These are phyloP conservation scores for Epichloe bromicola DNA, from an alignment of 2,329 filamentous ascomycete species.

Conservation along the genomic window DNA sequence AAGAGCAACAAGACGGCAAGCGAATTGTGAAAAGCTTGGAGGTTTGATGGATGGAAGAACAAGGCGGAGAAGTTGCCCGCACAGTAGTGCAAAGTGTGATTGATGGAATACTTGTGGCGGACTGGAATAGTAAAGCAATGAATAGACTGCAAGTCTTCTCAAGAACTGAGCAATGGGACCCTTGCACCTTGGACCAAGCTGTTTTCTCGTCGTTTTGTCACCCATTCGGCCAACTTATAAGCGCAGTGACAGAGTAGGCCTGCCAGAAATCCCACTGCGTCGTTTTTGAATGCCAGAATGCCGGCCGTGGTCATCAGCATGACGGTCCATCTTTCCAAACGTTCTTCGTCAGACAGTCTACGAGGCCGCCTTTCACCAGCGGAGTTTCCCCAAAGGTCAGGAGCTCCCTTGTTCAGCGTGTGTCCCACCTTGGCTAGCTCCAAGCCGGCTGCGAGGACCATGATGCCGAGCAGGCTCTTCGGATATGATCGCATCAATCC, in stretches of 20 bases:
- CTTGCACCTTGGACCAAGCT: slow-evolving; percentile 11
- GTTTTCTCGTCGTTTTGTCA: slow-evolving; percentile 24
- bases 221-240: slow-evolving; percentile 37
- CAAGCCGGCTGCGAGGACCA: slow-evolving; percentile 80
- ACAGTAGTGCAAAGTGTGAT: too few species aligned
- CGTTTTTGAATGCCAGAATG: slow-evolving; percentile 77
- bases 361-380: slow-evolving; percentile 34
- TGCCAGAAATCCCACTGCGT: slow-evolving; percentile 73
- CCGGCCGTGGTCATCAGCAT: slow-evolving; percentile 82
- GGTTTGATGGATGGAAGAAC: not conserved
- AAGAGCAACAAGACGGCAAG: not conserved
- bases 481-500: slow-evolving; percentile 61
- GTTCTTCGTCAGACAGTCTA: slow-evolving; percentile 51
- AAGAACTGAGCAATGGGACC: slow-evolving; percentile 17
- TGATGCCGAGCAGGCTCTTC: slow-evolving; percentile 63
- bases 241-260: slow-evolving; percentile 69
- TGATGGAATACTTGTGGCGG: not conserved
- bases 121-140: not conserved
- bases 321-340: slow-evolving; percentile 66
- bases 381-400: slow-evolving; percentile 46
- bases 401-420: slow-evolving; percentile 61
- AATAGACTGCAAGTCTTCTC: not conserved
- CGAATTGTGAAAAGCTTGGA: not conserved
- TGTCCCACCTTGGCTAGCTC: slow-evolving; percentile 80
- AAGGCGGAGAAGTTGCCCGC: not conserved